Conservation (phyloP, 345 rosid genomes). For the Ceriops tagal region DNA sequence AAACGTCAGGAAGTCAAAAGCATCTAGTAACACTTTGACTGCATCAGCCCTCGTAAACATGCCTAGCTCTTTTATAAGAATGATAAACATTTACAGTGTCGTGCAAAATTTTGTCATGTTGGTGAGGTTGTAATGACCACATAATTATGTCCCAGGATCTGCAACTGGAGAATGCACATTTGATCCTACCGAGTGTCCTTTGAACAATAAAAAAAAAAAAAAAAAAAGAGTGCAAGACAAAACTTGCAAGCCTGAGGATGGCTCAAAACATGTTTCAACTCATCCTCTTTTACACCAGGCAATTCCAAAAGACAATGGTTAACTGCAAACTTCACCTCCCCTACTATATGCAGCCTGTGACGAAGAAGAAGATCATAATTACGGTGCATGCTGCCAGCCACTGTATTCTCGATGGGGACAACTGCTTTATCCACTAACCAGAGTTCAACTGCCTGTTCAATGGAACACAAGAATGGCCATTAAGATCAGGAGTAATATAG, state of each 20-base stretch:
- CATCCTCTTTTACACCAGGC: slow-evolving; percentile 64
- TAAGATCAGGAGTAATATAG: slow-evolving; percentile 2
- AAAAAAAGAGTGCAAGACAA: slow-evolving; percentile 35
- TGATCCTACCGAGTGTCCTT: not conserved
- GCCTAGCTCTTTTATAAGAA: no score
- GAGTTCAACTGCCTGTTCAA: slow-evolving; percentile 82
- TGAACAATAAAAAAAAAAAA: not conserved
- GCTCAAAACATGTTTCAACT: slow-evolving; percentile 69
- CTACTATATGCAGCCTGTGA: slow-evolving; percentile 90
- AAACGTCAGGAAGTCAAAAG: no score
- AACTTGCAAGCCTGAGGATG: slow-evolving; percentile 72
- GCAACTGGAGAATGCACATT: not conserved
- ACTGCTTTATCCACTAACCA: slow-evolving; percentile 93
- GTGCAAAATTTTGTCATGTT: not conserved
- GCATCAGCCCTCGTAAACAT: not conserved
- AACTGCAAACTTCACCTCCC: slow-evolving; percentile 75
- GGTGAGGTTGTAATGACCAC: not conserved
- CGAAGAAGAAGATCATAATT: slow-evolving; percentile 91
- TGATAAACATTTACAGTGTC: not conserved
- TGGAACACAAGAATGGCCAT: slow-evolving; percentile 10
- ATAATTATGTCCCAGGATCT: not conserved
- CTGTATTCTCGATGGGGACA: slow-evolving; percentile 84
- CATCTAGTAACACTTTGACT: not conserved
- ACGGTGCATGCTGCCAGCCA: slow-evolving; percentile 88
- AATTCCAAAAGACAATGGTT: slow-evolving; percentile 82